Base-by-base conservation (phyloP, 2,329 filamentous ascomycete species). In the Claviceps digitariae region DNA sequence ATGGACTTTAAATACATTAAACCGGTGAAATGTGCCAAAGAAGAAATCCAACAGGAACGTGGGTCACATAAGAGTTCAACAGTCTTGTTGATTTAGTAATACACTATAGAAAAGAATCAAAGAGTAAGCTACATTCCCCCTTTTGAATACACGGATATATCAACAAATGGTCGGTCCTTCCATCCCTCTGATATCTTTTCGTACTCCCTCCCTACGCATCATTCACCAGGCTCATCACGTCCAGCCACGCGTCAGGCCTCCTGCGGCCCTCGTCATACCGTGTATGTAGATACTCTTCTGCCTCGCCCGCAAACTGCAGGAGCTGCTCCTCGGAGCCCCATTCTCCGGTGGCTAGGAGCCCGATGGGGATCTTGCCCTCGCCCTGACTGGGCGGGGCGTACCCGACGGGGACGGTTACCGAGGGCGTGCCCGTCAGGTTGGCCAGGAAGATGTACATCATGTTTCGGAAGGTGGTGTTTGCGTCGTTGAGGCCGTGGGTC, bases 371-470 rank as follows among this genome's bases (percentile, higher is more conserved):
- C 60, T 72, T 76, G 0, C 84, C 85, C 54, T 74, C 69, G 1
- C 78, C 81, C 59, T 77, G 71, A 6, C 70, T 68, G 0, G 77
- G 73, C 27, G 79, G 71, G 3, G 73, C 76, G 68, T 90, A 95
- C 1, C 87, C 90, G 12, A 87, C 82, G 0, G 90, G 89, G 38
- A 81, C 82, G 47, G 74, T 82, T 13, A 94, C 78, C 1, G 87
- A 82, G 1, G 90, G 90, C 49, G 83, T 83, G 0, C 90, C 90
- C 0, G 76, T 81, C 60, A 89, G 83, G 67, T 96, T 96, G 7
- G 90, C 86, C 38, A 95, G 69, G 78, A 86, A 95, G 17, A 87
- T 82, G 68, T 88, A 95, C 66, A 84, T 81, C 88, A 95, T 95
- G 63, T 80, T 87, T 27, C 78, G 74, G n/a, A 95, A 72, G 17